These are phyloP conservation scores for Trichosanthes truncata DNA, from an alignment of 306 rosid genomes.

Conservation along the genomic window DNA sequence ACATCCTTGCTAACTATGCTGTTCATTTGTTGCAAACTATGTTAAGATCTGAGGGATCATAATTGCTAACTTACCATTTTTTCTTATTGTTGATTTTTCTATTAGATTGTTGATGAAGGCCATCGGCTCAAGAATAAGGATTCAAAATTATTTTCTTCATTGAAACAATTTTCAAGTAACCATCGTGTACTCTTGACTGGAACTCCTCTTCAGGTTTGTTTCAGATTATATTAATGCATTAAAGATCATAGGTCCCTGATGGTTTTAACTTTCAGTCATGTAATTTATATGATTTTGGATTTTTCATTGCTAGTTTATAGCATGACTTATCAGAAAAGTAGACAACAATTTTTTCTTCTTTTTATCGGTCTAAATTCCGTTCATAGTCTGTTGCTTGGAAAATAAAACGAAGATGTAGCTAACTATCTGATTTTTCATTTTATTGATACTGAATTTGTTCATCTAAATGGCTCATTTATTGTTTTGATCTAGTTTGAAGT, in stretches of 20 bases:
- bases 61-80: conserved; percentile 8
- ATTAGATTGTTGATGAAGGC: conserved; percentile 95
- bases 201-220: conserved; percentile 96
- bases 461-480: background rate
- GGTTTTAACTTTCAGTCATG: background rate
- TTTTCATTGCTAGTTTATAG: background rate
- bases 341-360: background rate
- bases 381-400: background rate
- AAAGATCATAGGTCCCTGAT: background rate
- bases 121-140: conserved; percentile 98
- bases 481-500: no score
- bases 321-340: background rate
- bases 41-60: background rate
- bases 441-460: background rate
- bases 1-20: background rate
- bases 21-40: background rate
- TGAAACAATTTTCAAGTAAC: conserved; percentile 69
- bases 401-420: background rate
- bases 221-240: conserved; percentile 10
- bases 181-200: conserved; percentile 96
- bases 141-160: conserved; percentile 85
- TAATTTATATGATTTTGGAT: background rate
- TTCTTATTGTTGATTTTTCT: conserved; percentile 18
- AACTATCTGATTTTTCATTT: background rate
- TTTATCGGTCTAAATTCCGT: background rate